Base-by-base conservation (phyloP, 768 basidiomycete species). In the Boletus fagicola region DNA sequence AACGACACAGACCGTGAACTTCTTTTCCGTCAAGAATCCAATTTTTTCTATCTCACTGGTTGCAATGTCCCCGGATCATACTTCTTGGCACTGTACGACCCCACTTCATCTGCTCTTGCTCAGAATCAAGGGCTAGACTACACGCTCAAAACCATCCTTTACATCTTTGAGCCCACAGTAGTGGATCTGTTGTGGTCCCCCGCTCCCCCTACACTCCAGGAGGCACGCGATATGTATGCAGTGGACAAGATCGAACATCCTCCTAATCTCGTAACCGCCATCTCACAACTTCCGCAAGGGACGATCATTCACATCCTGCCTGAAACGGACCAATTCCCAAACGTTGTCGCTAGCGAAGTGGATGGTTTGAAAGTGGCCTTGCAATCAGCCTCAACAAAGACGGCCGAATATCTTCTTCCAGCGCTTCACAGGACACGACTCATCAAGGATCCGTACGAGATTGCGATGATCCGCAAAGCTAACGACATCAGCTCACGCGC, bases 1-100 rank as follows among this genome's bases (percentile, higher is more conserved):
- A 83, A 92, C 68, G 92, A 94, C 68, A 94, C 93, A 12, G 92
- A 95, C 68, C 81, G 92, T 33, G 91, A 93, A 73, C 74, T 92
- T 43, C 68, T 77, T 5, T 92, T 92, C 65, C 79, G 83, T 54
- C 78, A 80, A 66, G 92, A 94, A 72, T 88, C 87, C 64, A 96
- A 96, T 73, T 96, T 96, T 69, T 87, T 82, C 74, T 96, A 93
- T 69, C 78, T 96, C 16, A 83, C 90, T 0, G 94, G 92, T 51
- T 93, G 90, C 72, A 76, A 78, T 47, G 79, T 92, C 5, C 90
- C 93, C 0, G 79, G 80, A 0, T 86, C 90, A 1, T 84, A 83
- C 60, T 71, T 94, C 13, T 73, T 94, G 20, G 73, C 89, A 10
- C 72, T 79, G 2, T 86, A 79, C 68, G 77, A 84, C 57, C 75